Base-by-base conservation (phyloP, 805 yeast genomes). In the Metschnikowia peoriensis region DNA sequence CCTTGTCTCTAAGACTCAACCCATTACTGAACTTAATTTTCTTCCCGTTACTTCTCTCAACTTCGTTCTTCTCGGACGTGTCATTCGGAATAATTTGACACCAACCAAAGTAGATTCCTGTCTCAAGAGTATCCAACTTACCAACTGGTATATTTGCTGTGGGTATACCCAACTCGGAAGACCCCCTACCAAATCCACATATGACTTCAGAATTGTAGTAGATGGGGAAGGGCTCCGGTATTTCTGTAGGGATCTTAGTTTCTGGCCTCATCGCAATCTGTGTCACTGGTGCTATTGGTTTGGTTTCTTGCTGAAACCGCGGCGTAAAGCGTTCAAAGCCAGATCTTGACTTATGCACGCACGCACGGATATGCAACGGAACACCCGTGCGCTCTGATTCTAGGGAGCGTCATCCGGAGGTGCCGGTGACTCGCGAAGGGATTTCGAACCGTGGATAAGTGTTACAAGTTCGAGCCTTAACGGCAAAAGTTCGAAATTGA, bases 161-260 rank as follows among this genome's bases (percentile, higher is more conserved):
- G 2, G 99, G 99, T 42, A 91, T 87, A 0, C 98, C 98, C 41
- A 94, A 76, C 60, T 90, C 97, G 0, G 94, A 69, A 0, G 97
- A 89, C 0, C 99, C 99, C 50, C 99, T 79, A 6, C 99, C 99
- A 70, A 89, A 94, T 0, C 99, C 99, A 32, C 92, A 77, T 16
- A 85, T 76, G 28, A 88, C 78, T 29, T 73, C 72, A 12, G 85
- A 71, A 44, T 69, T 66, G 14, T 66, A 69, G 5, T 76, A 70
- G 4, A 76, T 67, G 0, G 79, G 79, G 49, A 78, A 73, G 0
- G 92, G 92, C 37, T 62, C 75, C 7, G 83, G 81, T 0, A 72
- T 55, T 8, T 50, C 46, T 2, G 83, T 83, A 0, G 69, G 61
- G 3, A 71, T 68, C 7, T 83, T 80, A 14, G 78, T 71, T 15